phyloP scores from a whole-genome alignment of 139 green algal genomes.

The Chloropicon primus region DNA sequence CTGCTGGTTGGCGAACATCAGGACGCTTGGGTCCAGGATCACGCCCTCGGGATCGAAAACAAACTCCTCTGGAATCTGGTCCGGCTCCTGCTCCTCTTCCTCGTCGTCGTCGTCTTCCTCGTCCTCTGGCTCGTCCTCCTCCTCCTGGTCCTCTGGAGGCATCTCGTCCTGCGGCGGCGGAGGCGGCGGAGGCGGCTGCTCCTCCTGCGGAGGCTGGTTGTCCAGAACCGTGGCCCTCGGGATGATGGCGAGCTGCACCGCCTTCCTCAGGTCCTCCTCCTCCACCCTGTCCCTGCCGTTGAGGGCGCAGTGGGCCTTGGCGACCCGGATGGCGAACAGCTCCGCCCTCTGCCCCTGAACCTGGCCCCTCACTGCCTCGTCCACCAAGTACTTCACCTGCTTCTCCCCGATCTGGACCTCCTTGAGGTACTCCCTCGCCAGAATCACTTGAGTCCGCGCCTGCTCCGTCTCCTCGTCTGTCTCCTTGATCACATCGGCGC shows the following conservation, averaged over 20 bases:
- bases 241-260: slow-evolving; percentile 93
- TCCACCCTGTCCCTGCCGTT: slow-evolving; percentile 69
- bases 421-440: slow-evolving; percentile 91
- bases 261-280: slow-evolving; percentile 83
- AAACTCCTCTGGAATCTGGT: slow-evolving; percentile 96
- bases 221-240: slow-evolving; percentile 39
- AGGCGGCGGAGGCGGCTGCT: slow-evolving; percentile 57
- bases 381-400: slow-evolving; percentile 83
- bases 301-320: slow-evolving; percentile 70
- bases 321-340: slow-evolving; percentile 80
- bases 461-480: slow-evolving; percentile 72
- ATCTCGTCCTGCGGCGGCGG: slow-evolving; percentile 46
- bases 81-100: slow-evolving; percentile 36
- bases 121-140: slow-evolving; percentile 29
- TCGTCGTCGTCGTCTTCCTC: slow-evolving; percentile 23
- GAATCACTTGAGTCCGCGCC: slow-evolving; percentile 61
- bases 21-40: slow-evolving; percentile 75
- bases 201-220: slow-evolving; percentile 35
- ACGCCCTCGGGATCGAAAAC: slow-evolving; percentile 94
- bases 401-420: slow-evolving; percentile 77
- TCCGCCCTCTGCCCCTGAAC: slow-evolving; percentile 86
- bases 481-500: slow-evolving; percentile 37
- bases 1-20: slow-evolving; percentile 85
- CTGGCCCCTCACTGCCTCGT: slow-evolving; percentile 69
- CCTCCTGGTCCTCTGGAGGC: slow-evolving; percentile 23